Conservation (phyloP, 306 rosid species). For the Senna tora region DNA sequence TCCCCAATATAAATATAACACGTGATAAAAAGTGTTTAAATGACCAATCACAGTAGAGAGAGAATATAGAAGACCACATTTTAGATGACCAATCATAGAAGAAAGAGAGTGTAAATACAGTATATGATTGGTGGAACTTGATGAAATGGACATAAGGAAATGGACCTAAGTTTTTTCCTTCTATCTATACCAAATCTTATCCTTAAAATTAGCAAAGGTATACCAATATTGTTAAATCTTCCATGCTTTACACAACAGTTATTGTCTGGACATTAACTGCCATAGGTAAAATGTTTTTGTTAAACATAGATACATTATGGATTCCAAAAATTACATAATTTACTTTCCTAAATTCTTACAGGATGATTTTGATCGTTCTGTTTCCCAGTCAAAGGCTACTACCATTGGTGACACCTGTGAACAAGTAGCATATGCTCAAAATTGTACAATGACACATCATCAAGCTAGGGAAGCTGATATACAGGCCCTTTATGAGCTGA, state of each 20-base stretch:
- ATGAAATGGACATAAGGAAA: too few relatives aligned
- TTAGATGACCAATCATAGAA: too few relatives aligned
- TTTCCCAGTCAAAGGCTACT: constrained; percentile 49
- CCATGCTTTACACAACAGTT: constrained; percentile 14
- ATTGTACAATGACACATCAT: constrained; percentile 47
- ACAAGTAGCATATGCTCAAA: constrained; percentile 48
- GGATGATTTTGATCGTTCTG: constrained; percentile 38
- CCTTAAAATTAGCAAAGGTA: background rate
- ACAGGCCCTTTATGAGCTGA: constrained; percentile 63
- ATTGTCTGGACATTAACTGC: constrained; percentile 12
- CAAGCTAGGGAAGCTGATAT: constrained; percentile 79
- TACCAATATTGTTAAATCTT: too few relatives aligned
- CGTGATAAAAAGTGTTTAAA: too few relatives aligned
- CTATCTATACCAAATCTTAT: background rate
- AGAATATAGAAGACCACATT: too few relatives aligned
- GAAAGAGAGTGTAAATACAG: too few relatives aligned
- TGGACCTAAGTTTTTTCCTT: too few relatives aligned
- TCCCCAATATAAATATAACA: too few relatives aligned
- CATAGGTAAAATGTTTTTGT: constrained; percentile 14
- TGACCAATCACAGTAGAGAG: too few relatives aligned
- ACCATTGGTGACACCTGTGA: constrained; percentile 42
- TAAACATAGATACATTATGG: constrained; percentile 4
- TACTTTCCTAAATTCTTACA: constrained; percentile 38
- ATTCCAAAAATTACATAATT: background rate
- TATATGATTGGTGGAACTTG: too few relatives aligned